Conservation (phyloP, 768 basidiomycete species). For the Trametes sanguinea region DNA sequence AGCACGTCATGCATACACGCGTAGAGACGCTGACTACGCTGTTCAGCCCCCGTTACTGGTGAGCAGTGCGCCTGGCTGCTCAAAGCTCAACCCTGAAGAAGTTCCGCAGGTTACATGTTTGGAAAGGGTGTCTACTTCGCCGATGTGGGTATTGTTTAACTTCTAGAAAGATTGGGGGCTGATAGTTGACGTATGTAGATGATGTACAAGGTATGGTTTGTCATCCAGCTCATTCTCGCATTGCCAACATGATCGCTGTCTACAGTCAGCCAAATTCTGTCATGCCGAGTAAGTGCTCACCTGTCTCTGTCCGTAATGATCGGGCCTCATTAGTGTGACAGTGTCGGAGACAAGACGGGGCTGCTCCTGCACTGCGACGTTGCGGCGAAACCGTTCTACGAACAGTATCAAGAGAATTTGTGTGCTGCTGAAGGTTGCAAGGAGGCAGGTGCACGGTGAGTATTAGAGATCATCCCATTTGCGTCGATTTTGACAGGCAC, state of each 20-base stretch:
- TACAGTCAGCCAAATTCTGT: conserved; percentile 58
- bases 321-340: conserved; percentile 20
- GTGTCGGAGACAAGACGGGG: conserved; percentile 52
- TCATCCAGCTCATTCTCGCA: neutral
- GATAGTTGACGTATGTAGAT: conserved; percentile 39
- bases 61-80: neutral
- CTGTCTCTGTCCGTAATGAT: neutral
- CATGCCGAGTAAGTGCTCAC: conserved; percentile 43
- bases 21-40: too few relatives aligned
- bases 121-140: conserved; percentile 70
- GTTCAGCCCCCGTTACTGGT: conserved; percentile 51
- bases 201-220: conserved; percentile 54
- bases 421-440: conserved; percentile 53
- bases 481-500: neutral
- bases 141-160: conserved; percentile 42
- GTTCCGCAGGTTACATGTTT: conserved; percentile 53
- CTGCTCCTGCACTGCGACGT: conserved; percentile 65
- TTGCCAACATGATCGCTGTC: neutral
- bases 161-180: too few relatives aligned
- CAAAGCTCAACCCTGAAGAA: neutral
- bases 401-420: conserved; percentile 48
- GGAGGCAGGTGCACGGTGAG: conserved; percentile 38
- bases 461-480: neutral
- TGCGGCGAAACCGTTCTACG: conserved; percentile 56
- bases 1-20: too few relatives aligned